A percentile compares a stretch with the other conserved stretches of the same genome.
phyloP scores from a whole-genome alignment of 257 asterid genomes.

The Jaltomata sinuosa region DNA sequence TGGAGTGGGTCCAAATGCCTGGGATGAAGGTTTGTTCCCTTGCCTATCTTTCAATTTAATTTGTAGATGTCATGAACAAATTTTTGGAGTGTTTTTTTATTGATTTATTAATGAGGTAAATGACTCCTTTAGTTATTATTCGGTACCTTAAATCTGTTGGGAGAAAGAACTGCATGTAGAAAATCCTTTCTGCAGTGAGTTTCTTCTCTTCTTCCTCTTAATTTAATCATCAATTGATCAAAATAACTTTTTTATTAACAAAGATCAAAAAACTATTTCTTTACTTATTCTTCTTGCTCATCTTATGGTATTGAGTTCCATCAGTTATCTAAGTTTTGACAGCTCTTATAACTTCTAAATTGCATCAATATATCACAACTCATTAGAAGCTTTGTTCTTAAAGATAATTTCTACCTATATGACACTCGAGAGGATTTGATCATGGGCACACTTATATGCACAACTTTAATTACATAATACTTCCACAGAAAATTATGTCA shows the following conservation, averaged over 20 bases:
- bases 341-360: neutral
- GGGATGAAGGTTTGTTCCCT: constrained; percentile 79
- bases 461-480: neutral
- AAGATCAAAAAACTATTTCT: neutral
- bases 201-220: neutral
- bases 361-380: neutral
- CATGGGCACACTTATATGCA: neutral
- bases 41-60: neutral
- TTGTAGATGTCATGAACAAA: neutral
- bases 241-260: neutral
- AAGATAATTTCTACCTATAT: neutral
- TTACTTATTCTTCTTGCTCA: neutral
- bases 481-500: neutral
- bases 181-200: neutral
- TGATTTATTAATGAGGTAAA: neutral
- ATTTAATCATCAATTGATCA: neutral
- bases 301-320: neutral
- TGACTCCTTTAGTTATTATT: neutral
- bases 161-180: neutral
- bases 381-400: neutral
- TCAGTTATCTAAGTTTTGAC: neutral
- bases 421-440: neutral
- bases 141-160: neutral
- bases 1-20: constrained; percentile 99
- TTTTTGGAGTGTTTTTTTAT: neutral